A percentile compares a stretch with the other conserved stretches of the same genome.
phyloP scores from a whole-genome alignment of 2,329 filamentous ascomycete genomes.

The Phialophora macrospora region DNA sequence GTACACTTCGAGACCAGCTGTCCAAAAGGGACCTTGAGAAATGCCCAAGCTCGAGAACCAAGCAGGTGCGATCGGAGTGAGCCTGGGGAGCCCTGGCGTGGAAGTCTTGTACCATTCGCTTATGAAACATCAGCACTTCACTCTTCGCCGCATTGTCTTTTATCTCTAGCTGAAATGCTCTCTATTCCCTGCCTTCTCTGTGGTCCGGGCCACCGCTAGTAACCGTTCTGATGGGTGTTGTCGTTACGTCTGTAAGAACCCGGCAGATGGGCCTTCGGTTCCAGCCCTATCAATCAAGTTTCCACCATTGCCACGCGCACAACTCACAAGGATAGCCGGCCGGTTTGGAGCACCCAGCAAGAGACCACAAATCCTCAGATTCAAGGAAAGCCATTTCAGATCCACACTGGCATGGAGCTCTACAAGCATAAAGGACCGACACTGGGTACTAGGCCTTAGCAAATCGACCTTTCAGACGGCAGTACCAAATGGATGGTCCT shows the following conservation, averaged over 20 bases:
- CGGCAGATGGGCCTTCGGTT: background rate
- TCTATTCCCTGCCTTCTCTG: background rate
- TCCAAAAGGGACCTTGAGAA: background rate
- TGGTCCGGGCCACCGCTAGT: background rate
- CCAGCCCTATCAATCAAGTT: background rate
- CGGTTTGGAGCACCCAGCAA: too few relatives aligned
- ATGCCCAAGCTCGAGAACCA: background rate
- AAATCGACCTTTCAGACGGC: too few relatives aligned
- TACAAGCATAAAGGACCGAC: too few relatives aligned
- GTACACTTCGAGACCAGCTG: background rate
- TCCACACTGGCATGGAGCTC: too few relatives aligned
- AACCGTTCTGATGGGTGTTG: background rate
- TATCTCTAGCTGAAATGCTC: background rate
- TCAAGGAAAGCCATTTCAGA: too few relatives aligned
- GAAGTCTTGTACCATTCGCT: background rate
- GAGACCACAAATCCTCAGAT: background rate
- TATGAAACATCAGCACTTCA: background rate
- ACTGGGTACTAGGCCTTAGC: too few relatives aligned
- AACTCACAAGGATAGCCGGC: too few relatives aligned
- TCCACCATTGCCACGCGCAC: background rate
- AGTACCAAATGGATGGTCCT: too few relatives aligned
- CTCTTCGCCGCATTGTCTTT: slow-evolving; percentile 5
- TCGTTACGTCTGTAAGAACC: background rate
- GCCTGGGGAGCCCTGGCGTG: background rate
- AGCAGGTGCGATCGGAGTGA: background rate